Evolutionary conservation across 78 protist species (phyloP).

Genomic region (Diacronema lutheri): DNA sequence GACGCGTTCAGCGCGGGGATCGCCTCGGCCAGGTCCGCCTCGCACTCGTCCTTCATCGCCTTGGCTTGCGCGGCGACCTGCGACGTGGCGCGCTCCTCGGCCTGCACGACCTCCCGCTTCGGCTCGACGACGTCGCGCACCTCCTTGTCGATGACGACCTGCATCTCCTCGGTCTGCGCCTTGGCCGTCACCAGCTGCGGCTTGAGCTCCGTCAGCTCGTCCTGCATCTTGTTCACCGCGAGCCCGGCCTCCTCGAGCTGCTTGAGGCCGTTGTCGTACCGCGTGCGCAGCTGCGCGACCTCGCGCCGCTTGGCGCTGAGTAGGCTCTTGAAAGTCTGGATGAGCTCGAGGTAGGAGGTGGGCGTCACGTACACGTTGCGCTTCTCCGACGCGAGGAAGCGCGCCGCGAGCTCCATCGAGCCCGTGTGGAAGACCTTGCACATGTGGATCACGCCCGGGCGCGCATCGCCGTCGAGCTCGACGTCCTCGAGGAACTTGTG

Average conservation of each 20-base stretch:
- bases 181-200: constrained; percentile 20
- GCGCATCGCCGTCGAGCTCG: constrained; percentile 8
- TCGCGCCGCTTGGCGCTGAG: constrained; percentile 8
- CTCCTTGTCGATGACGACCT: constrained; percentile 31
- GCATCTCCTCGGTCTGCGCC: constrained; percentile 45
- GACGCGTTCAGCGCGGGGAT: constrained; percentile 65
- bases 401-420: constrained; percentile 23
- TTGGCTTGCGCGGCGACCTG: constrained; percentile 26
- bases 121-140: constrained; percentile 18
- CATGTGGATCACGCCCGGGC: constrained; percentile 12
- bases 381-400: constrained; percentile 28
- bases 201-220: constrained; percentile 45
- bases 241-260: constrained; percentile 39
- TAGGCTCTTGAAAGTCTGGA: constrained; percentile 55
- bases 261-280: constrained; percentile 68
- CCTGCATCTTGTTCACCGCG: constrained; percentile 58
- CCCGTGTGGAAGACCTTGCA: constrained; percentile 52
- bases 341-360: constrained; percentile 56
- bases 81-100: constrained; percentile 31
- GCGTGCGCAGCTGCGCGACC: neutral
- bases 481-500: constrained; percentile 30
- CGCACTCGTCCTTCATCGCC: constrained; percentile 47
- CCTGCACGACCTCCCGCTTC: constrained; percentile 38
- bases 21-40: constrained; percentile 55
- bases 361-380: constrained; percentile 61